Conservation (phyloP, 2,329 filamentous ascomycete genomes). For the Tolypocladium endophyticum region DNA sequence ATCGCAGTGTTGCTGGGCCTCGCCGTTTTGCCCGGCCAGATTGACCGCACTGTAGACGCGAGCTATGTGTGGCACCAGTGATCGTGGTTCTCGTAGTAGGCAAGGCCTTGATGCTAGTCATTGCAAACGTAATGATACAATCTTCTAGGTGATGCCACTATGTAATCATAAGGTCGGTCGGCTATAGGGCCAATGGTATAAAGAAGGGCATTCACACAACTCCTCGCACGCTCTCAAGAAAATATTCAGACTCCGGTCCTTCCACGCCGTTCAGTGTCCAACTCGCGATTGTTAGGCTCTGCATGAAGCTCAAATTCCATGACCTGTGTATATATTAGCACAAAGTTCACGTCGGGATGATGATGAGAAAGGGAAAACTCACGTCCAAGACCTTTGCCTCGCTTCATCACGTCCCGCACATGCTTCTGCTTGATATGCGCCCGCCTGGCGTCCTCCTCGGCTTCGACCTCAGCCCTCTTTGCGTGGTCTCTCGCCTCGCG, state of each 20-base stretch:
- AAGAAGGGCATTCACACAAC: not conserved
- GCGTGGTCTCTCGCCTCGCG: conserved; percentile 54
- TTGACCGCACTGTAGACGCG: too few relatives aligned
- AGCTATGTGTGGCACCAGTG: too few relatives aligned
- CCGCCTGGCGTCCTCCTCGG: conserved; percentile 50
- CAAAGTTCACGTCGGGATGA: not conserved
- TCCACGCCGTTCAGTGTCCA: not conserved
- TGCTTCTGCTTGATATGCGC: conserved; percentile 61
- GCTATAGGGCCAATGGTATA: not conserved
- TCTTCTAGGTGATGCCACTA: not conserved
- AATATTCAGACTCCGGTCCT: too few relatives aligned
- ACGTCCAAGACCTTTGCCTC: conserved; percentile 47
- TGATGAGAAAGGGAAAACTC: not conserved
- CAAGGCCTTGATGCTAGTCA: too few relatives aligned
- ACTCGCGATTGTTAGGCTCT: not conserved
- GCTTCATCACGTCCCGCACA: conserved; percentile 54
- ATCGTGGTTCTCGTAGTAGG: too few relatives aligned
- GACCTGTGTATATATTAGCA: not conserved
- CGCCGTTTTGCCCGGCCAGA: too few relatives aligned
- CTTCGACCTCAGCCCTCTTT: conserved; percentile 52
- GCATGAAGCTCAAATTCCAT: not conserved
- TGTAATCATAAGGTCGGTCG: not conserved
- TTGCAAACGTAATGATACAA: too few relatives aligned
- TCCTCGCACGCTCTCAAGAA: not conserved
- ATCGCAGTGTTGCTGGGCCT: too few relatives aligned